A percentile compares a stretch with the other conserved stretches of the same genome.
phyloP scores from a whole-genome alignment of 1,139 yeast species.

The Meyerozyma carpophila region DNA sequence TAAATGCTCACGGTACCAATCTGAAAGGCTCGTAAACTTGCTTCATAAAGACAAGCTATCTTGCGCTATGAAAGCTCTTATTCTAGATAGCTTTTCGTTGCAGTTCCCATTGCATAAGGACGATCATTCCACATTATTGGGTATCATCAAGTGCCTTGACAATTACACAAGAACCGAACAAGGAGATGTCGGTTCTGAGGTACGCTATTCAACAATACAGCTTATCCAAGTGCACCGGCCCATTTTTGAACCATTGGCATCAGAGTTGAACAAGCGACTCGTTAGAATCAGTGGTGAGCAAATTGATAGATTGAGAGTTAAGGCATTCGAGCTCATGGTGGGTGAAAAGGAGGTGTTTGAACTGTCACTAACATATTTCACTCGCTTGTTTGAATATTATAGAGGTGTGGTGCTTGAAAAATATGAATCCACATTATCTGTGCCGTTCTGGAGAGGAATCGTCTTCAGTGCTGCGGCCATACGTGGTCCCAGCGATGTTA shows the following conservation, averaged over 20 bases:
- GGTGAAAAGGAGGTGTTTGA: neutral
- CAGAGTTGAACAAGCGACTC: constrained; percentile 25
- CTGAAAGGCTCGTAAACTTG: neutral
- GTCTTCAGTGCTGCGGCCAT: constrained; percentile 56
- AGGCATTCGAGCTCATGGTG: constrained; percentile 21
- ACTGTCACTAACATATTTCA: neutral
- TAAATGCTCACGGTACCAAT: neutral
- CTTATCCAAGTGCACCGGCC: constrained; percentile 19
- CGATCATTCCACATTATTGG: neutral
- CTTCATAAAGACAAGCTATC: neutral
- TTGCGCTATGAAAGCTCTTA: neutral
- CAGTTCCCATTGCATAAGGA: neutral
- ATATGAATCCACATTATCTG: neutral
- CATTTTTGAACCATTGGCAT: constrained; percentile 17
- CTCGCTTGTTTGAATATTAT: constrained; percentile 3
- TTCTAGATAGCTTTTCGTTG: neutral
- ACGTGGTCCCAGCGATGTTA: constrained; percentile 46
- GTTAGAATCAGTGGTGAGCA: constrained; percentile 51
- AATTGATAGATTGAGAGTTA: constrained; percentile 25
- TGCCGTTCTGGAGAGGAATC: constrained; percentile 53
- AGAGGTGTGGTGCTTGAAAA: neutral
- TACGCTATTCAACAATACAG: constrained; percentile 48
- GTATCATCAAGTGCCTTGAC: constrained; percentile 16
- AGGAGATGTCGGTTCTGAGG: constrained; percentile 77
- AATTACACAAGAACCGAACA: constrained; percentile 66